These are phyloP conservation scores for Agarophyton chilense DNA, from an alignment of 23 red algal species.

Conservation along the genomic window DNA sequence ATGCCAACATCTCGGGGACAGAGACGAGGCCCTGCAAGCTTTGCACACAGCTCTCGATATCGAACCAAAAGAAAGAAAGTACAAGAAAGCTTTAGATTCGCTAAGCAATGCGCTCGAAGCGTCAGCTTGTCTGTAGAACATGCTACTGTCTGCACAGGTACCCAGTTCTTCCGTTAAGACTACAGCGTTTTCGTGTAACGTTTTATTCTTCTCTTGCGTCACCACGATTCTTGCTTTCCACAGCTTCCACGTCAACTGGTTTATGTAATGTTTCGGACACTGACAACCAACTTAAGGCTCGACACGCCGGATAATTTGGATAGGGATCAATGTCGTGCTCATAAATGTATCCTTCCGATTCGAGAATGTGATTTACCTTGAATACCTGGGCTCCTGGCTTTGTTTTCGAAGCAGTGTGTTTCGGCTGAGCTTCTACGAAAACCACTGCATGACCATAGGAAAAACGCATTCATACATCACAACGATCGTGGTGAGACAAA, in stretches of 20 bases:
- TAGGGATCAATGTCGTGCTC: slow-evolving; percentile 42
- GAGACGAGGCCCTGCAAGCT: slow-evolving; percentile 56
- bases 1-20: slow-evolving; percentile 68
- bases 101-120: slow-evolving; percentile 52
- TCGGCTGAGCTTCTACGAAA: neutral
- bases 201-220: neutral
- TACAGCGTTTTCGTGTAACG: neutral
- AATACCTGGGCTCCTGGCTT: neutral
- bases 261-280: slow-evolving; percentile 48
- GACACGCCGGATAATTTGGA: slow-evolving; percentile 19
- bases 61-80: slow-evolving; percentile 92
- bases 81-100: slow-evolving; percentile 88
- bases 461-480: neutral
- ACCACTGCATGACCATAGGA: neutral
- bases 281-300: slow-evolving; percentile 48
- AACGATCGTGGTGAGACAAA: neutral
- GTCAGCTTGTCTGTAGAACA: neutral
- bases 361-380: slow-evolving; percentile 39
- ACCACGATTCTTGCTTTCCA: neutral
- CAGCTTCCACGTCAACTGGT: slow-evolving; percentile 25
- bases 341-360: slow-evolving; percentile 34
- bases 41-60: slow-evolving; percentile 86
- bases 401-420: neutral
- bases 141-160: neutral
- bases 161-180: neutral